These are phyloP conservation scores for Polychytrium aggregatum DNA, from an alignment of 192 early-diverging fungal genomes.

Conservation along the genomic window DNA sequence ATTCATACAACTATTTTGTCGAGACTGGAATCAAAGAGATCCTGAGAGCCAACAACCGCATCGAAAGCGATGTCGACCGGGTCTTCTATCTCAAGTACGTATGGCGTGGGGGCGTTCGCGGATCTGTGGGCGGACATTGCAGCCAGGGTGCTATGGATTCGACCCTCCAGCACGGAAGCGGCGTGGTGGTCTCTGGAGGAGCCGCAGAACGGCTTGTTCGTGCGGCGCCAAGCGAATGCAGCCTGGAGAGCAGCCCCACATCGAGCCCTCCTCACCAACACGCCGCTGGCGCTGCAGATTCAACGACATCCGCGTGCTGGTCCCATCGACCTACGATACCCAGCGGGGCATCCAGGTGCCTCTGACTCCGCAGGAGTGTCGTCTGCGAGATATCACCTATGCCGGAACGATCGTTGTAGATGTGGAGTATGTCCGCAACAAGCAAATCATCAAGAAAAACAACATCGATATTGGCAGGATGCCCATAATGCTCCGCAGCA, in stretches of 20 bases:
- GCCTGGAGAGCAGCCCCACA: too few species aligned
- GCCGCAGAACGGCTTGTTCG: too few species aligned
- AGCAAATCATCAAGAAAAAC: constrained; percentile 65
- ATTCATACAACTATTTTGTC: constrained; percentile 99
- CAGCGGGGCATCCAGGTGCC: constrained; percentile 54
- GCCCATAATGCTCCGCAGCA: constrained; percentile 92
- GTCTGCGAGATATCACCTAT: constrained; percentile 91
- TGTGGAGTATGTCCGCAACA: constrained; percentile 80
- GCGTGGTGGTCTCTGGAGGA: too few species aligned
- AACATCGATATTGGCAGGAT: constrained; percentile 80
- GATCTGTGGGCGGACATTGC: too few species aligned
- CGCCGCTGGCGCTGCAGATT: constrained; percentile 60
- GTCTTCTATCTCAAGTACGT: constrained; percentile 82
- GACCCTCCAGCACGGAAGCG: too few species aligned
- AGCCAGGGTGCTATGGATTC: too few species aligned
- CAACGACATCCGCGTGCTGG: constrained; percentile 73
- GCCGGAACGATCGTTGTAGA: constrained; percentile 86
- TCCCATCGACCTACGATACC: constrained; percentile 67
- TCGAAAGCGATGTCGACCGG: constrained; percentile 88
- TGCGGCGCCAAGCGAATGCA: not conserved
- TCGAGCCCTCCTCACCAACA: not conserved
- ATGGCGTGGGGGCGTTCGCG: too few species aligned
- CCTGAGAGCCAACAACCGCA: constrained; percentile 77
- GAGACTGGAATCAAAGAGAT: constrained; percentile 91
- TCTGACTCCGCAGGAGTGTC: constrained; percentile 90